A percentile compares a stretch with the other conserved stretches of the same genome.
phyloP scores from a whole-genome alignment of 306 rosid species.

The Astragalus glycyphyllos region DNA sequence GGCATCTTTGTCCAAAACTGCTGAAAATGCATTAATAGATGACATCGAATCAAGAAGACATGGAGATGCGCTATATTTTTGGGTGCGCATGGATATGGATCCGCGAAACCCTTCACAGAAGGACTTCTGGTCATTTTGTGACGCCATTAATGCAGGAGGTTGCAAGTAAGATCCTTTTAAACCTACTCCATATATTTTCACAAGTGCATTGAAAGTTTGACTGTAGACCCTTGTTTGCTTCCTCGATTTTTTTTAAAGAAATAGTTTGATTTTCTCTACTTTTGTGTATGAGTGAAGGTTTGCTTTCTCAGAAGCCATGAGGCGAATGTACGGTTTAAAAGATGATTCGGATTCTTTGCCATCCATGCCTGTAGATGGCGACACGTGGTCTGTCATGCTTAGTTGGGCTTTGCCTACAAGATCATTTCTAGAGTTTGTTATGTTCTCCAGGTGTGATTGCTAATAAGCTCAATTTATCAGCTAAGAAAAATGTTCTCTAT shows the following conservation, averaged over 20 bases:
- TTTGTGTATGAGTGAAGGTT: constrained; percentile 58
- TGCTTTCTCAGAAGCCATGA: constrained; percentile 80
- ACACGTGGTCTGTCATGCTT: constrained; percentile 88
- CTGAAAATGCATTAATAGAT: constrained; percentile 77
- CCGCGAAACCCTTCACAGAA: constrained; percentile 64
- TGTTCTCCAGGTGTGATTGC: constrained; percentile 86
- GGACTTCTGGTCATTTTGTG: constrained; percentile 96
- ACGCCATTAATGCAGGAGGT: constrained; percentile 89
- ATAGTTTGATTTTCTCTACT: constrained; percentile 30
- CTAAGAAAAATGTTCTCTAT: not conserved
- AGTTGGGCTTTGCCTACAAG: constrained; percentile 93
- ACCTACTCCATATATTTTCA: not conserved
- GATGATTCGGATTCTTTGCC: constrained; percentile 63
- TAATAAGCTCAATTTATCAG: constrained; percentile 15
- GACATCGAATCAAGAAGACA: constrained; percentile 69
- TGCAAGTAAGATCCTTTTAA: constrained; percentile 72
- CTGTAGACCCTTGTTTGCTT: not conserved
- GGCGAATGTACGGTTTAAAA: constrained; percentile 80
- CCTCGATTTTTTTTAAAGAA: not conserved
- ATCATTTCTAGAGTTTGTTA: constrained; percentile 90
- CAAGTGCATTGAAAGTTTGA: too few relatives aligned
- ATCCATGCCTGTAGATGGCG: constrained; percentile 84
- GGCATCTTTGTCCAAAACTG: constrained; percentile 78
- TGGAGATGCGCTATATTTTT: constrained; percentile 93
- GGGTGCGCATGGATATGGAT: constrained; percentile 90